Evolutionary conservation across 495 filamentous ascomycete species (phyloP).

Genomic region (Halenospora varia): DNA sequence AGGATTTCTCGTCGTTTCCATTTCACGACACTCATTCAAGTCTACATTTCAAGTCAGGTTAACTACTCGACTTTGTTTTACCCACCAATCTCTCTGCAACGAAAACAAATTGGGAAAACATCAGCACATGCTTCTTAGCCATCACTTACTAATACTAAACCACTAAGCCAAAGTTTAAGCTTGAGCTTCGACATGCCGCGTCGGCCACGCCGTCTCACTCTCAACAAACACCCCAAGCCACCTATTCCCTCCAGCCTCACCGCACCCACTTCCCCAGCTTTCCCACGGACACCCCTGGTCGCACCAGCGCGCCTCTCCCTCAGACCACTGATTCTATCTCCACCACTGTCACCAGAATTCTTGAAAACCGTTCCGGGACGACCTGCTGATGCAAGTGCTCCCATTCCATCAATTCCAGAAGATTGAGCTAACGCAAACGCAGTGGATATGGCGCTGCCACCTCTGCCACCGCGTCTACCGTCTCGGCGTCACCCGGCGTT

Average conservation of each 20-base stretch:
- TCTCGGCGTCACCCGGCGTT: slow-evolving; percentile 40
- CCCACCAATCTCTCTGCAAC: too few species aligned
- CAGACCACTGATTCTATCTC: slow-evolving; percentile 24
- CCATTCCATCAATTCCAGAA: too few species aligned
- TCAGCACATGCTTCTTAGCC: too few species aligned
- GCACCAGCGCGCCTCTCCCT: slow-evolving; percentile 30
- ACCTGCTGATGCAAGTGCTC: too few species aligned
- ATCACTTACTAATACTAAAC: too few species aligned
- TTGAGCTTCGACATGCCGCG: not conserved
- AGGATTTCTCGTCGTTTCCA: too few species aligned
- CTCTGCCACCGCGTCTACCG: slow-evolving; percentile 33
- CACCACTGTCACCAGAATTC: slow-evolving; percentile 14
- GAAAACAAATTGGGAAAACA: too few species aligned
- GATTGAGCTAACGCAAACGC: too few species aligned
- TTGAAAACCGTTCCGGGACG: slow-evolving; percentile 21
- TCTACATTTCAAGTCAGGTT: too few species aligned
- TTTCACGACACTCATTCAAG: too few species aligned
- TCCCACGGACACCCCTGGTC: slow-evolving; percentile 9
- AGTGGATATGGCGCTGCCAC: slow-evolving; percentile 45
- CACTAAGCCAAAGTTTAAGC: not conserved
- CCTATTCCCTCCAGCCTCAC: not conserved
- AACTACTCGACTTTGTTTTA: too few species aligned
- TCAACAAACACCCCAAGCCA: not conserved
- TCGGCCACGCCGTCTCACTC: not conserved
- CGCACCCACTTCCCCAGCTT: not conserved